Evolutionary conservation across 495 filamentous ascomycete species (phyloP), one percentile per base, ranked within the genome.

Genomic region (Tuber microsphaerosporum): DNA sequence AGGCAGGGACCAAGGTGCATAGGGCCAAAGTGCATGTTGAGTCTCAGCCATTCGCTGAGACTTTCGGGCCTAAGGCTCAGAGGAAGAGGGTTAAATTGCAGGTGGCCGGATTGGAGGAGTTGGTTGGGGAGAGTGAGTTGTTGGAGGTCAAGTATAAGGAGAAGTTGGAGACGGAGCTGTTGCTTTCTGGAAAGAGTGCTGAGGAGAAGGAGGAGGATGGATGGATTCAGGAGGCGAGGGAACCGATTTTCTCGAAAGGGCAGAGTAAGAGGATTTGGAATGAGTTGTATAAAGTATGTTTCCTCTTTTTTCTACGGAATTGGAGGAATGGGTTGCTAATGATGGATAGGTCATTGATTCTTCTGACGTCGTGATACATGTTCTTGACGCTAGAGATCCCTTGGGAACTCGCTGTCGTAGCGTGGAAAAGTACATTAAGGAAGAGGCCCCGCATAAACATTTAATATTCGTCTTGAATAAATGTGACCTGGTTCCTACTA

Each of bases 251-350:
- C 85, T 90, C 86, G 71, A 99, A 99, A 86, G 95, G 95, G 22
- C 93, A 97, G 83, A 92, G 90, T 78, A 96, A 95, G 84, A 87
- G 95, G 71, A 99, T 99, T 79, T 98, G 94, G 94, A 97, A 97
- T 84, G 95, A 99, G 81, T 84, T 99, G n/a, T 97, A 94, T 86
- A 97, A 99, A 85, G 81, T 82, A 74, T 69, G 46, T 16, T 26
- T 73, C 34, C 72, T 8, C 17, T 16, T 20, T 76, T 69, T 22
- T 39, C 16, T 48, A 20, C 12, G 68, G 3, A 1, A 39, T 31
- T 22, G 22, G 42, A 3, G 65, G 31, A 75, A 41, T 45, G 16
- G 43, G 41, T 51, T n/a, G 71, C 80, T 76, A 80, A 71, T 34
- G 1, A 31, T 41, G 43, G 16, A 44, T 73, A 83, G 81, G 93